These are phyloP conservation scores for Venturia asperata DNA, from an alignment of 2,329 filamentous ascomycete species.

Conservation along the genomic window DNA sequence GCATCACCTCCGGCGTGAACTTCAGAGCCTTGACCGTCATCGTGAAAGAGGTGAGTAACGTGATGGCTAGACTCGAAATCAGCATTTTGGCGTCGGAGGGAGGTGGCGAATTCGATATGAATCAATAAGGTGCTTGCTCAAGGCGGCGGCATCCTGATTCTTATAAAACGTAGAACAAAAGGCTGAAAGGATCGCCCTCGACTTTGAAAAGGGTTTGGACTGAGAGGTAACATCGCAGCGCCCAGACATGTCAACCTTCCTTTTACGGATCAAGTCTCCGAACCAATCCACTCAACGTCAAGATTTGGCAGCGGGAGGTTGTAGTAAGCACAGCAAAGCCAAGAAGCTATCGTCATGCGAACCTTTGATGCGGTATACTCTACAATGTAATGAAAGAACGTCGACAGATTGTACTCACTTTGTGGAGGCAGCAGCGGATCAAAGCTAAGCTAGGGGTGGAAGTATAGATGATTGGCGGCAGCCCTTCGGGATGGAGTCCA, in stretches of 20 bases:
- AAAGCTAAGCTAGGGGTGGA: background rate
- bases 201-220: background rate
- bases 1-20: constrained; percentile 69
- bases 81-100: background rate
- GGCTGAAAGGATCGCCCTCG: background rate
- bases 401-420: background rate
- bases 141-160: background rate
- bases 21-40: constrained; percentile 67
- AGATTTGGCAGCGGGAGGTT: background rate
- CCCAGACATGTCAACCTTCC: background rate
- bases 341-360: background rate
- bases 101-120: background rate
- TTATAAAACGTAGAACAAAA: background rate
- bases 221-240: background rate
- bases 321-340: background rate
- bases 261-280: background rate
- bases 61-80: background rate
- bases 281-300: background rate
- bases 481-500: background rate
- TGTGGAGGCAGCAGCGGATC: background rate
- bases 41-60: constrained; percentile 23
- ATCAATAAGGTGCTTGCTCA: background rate
- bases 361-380: background rate
- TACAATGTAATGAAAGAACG: background rate
- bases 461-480: background rate